A percentile compares a stretch with the other conserved stretches of the same genome.
phyloP scores from a whole-genome alignment of 257 asterid species.

The Cinchona pubescens region DNA sequence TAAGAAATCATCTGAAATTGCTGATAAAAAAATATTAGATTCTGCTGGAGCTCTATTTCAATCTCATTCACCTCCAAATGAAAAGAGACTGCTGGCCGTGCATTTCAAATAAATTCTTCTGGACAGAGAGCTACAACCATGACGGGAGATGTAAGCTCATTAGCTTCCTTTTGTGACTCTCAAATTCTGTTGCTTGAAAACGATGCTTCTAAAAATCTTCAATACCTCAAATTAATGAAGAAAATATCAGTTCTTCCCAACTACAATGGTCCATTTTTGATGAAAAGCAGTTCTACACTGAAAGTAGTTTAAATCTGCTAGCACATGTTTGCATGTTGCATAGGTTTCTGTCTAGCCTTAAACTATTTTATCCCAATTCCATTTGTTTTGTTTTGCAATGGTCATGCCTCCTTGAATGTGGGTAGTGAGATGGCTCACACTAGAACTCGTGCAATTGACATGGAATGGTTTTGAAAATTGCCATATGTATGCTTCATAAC shows the following conservation, averaged over 20 bases:
- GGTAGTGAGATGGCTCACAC: background rate
- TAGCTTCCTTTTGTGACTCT: constrained; percentile 34
- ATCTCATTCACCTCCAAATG: constrained; percentile 35
- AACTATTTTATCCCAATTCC: background rate
- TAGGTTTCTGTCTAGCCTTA: background rate
- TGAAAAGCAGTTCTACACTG: constrained; percentile 67
- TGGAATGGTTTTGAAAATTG: background rate
- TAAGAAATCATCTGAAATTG: constrained; percentile 20
- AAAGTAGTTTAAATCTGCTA: too few relatives aligned
- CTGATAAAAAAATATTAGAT: constrained; percentile 32
- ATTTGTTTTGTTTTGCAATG: background rate
- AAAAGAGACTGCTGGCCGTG: constrained; percentile 38
- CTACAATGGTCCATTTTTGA: constrained; percentile 33
- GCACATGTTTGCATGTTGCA: too few relatives aligned
- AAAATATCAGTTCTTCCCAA: constrained; percentile 31
- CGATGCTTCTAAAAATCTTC: constrained; percentile 38
- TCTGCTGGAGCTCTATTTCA: constrained; percentile 34
- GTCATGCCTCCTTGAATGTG: background rate
- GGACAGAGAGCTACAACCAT: constrained; percentile 34
- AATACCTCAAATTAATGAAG: constrained; percentile 38
- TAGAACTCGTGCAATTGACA: background rate
- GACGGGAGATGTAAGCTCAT: constrained; percentile 34
- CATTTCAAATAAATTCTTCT: constrained; percentile 34
- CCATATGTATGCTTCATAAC: background rate
- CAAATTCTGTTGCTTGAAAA: constrained; percentile 35